A percentile compares a stretch with the other conserved stretches of the same genome.
Evolutionary conservation across 345 rosid genomes (phyloP).

Genomic region (Eucalyptus curtisii): DNA sequence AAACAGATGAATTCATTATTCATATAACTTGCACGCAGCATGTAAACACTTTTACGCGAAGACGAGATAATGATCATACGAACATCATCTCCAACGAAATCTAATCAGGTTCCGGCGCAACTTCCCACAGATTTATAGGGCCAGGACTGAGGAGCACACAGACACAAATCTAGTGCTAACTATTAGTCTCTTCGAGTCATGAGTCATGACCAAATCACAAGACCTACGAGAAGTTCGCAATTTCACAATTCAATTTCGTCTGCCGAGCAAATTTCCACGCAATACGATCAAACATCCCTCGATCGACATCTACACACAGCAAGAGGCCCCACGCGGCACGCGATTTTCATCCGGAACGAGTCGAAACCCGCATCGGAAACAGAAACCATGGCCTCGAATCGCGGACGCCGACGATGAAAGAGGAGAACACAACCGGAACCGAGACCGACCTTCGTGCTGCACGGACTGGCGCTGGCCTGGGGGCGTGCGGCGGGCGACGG

Average conservation of each 20-base stretch:
- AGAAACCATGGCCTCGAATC: neutral
- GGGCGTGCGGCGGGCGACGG: constrained; percentile 84
- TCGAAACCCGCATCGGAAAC: neutral
- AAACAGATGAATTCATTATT: neutral
- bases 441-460: constrained; percentile 64
- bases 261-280: neutral
- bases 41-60: neutral
- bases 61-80: neutral
- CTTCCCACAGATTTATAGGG: neutral
- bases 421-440: neutral
- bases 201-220: neutral
- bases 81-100: neutral
- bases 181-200: neutral
- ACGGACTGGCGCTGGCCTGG: constrained; percentile 85
- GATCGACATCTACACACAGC: neutral
- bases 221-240: neutral
- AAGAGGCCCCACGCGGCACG: neutral
- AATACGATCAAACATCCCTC: neutral
- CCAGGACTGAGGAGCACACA: neutral
- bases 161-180: neutral
- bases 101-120: neutral
- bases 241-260: neutral
- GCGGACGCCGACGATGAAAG: neutral
- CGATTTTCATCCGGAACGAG: neutral
- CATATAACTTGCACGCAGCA: neutral